These are phyloP conservation scores for Phytophthora ramorum DNA, from an alignment of 352 stramenopile genomes.

Conservation along the genomic window DNA sequence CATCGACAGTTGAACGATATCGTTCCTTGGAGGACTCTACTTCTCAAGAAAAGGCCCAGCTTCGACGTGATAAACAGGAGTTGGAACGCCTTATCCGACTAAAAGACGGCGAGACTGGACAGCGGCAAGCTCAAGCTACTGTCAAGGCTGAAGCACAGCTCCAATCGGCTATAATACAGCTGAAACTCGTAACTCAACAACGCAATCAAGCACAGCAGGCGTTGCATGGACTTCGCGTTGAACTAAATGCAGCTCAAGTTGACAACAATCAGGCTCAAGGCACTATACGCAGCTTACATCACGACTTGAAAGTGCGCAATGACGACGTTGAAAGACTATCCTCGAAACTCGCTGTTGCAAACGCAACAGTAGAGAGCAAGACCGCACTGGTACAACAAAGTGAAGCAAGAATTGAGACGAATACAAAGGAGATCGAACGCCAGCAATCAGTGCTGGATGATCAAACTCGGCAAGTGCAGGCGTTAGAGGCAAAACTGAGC, in stretches of 20 bases:
- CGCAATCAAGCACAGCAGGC: constrained; percentile 15
- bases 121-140: constrained; percentile 19
- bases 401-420: constrained; percentile 28
- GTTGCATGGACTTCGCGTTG: not conserved
- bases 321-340: constrained; percentile 32
- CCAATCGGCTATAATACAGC: constrained; percentile 6
- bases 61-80: constrained; percentile 42
- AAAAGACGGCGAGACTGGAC: constrained; percentile 36
- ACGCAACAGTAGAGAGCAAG: constrained; percentile 10
- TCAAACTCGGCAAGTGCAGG: constrained; percentile 52
- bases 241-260: constrained; percentile 16
- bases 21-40: constrained; percentile 25
- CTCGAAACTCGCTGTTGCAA: constrained; percentile 19
- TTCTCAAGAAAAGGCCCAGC: constrained; percentile 37
- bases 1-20: constrained; percentile 21
- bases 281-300: constrained; percentile 12
- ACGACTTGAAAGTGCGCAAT: constrained; percentile 15
- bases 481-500: constrained; percentile 60
- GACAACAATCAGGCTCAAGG: constrained; percentile 31
- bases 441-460: constrained; percentile 38
- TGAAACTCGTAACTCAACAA: constrained; percentile 27
- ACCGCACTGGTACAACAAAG: constrained; percentile 28
- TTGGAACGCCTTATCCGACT: constrained; percentile 36
- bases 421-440: constrained; percentile 43
- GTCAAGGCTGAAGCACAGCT: constrained; percentile 19